phyloP scores from a whole-genome alignment of 805 yeast species.

The Yarrowia divulgata region DNA sequence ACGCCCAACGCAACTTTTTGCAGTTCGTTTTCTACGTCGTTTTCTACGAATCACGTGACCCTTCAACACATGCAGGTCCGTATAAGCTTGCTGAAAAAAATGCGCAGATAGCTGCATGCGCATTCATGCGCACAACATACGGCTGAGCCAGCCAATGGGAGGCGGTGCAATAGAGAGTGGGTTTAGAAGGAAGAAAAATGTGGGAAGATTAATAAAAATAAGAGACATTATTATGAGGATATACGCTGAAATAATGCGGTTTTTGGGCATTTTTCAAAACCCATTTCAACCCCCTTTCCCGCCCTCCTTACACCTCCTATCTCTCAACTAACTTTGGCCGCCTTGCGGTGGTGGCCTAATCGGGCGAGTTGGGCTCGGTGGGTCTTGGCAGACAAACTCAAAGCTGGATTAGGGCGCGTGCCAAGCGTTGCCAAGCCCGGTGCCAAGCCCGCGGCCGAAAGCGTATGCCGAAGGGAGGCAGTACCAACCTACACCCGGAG shows the following conservation, averaged over 20 bases:
- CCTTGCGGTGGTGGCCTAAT: background rate
- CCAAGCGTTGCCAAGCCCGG: constrained; percentile 21
- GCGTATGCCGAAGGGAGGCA: background rate
- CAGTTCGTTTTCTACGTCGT: too few species aligned
- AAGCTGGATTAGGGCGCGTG: constrained; percentile 13
- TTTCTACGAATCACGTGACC: background rate
- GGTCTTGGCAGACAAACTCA: background rate
- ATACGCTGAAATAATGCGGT: too few species aligned
- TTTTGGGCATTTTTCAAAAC: background rate
- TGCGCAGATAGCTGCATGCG: constrained; percentile 30
- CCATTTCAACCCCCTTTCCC: background rate
- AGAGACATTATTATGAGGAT: too few species aligned
- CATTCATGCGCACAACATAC: constrained; percentile 10
- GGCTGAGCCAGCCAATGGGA: constrained; percentile 23
- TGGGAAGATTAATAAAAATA: background rate
- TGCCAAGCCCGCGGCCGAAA: constrained; percentile 19
- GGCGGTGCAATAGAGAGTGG: background rate
- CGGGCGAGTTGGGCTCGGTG: background rate
- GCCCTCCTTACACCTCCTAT: background rate
- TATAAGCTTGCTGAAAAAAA: constrained; percentile 21
- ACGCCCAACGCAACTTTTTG: too few species aligned
- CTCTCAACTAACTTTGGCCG: background rate
- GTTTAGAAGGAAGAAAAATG: background rate
- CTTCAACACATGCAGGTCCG: constrained; percentile 23
- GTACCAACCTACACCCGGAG: background rate